Conservation (phyloP, 345 rosid genomes). For the Eucalyptus shirleyi region DNA sequence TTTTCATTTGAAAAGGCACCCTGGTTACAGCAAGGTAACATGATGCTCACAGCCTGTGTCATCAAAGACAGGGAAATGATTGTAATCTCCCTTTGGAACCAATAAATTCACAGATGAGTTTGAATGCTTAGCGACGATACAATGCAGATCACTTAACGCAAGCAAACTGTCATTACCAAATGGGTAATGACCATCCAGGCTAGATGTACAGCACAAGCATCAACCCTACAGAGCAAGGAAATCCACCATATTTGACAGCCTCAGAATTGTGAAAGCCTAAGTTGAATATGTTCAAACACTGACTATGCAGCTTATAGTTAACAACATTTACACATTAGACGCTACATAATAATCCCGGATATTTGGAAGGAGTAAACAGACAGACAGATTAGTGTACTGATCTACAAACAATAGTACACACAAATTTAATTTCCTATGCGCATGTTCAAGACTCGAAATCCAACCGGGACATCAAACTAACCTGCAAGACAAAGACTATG, state of each 20-base stretch:
- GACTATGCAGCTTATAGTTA: background rate
- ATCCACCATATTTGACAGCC: background rate
- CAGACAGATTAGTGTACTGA: background rate
- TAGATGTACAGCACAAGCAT: background rate
- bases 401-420: background rate
- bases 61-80: background rate
- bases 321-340: background rate
- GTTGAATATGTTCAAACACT: background rate
- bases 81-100: background rate
- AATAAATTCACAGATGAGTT: background rate
- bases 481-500: constrained; percentile 86
- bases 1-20: background rate
- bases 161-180: background rate
- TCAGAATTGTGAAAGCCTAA: background rate
- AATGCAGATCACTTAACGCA: background rate
- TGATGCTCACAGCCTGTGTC: background rate
- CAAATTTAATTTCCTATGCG: background rate
- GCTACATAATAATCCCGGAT: background rate
- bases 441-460: background rate
- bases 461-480: background rate
- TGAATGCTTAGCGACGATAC: background rate
- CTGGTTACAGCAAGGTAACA: background rate
- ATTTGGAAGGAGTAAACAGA: background rate
- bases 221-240: background rate
- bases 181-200: background rate